These are phyloP conservation scores for Taphrina wiesneri DNA, from an alignment of 1,139 yeast species.

Conservation along the genomic window DNA sequence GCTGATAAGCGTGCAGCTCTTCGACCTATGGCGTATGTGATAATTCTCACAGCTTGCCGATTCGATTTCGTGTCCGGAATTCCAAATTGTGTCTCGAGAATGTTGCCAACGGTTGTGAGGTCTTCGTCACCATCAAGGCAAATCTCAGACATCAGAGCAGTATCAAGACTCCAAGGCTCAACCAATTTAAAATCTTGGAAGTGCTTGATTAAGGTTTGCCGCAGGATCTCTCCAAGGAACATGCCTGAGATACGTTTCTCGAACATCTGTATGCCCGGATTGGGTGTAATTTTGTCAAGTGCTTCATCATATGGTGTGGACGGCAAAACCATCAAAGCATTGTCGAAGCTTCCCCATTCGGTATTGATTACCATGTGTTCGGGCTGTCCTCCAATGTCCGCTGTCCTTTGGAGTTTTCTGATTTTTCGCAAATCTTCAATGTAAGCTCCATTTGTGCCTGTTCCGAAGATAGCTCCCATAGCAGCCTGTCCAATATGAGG, in stretches of 20 bases:
- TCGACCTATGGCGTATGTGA: conserved; percentile 75
- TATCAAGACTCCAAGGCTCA: conserved; percentile 73
- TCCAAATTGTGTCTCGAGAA: conserved; percentile 42
- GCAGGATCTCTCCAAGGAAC: conserved; percentile 86
- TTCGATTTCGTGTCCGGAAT: conserved; percentile 58
- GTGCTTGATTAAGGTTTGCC: conserved; percentile 62
- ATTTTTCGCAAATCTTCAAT: conserved; percentile 71
- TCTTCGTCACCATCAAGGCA: conserved; percentile 78
- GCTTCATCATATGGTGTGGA: conserved; percentile 68
- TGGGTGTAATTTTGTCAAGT: conserved; percentile 73
- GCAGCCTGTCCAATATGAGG: conserved; percentile 68
- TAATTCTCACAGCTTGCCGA: conserved; percentile 65
- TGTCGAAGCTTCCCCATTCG: conserved; percentile 97
- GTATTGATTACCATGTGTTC: conserved; percentile 78
- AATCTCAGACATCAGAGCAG: conserved; percentile 79
- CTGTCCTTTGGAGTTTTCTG: conserved; percentile 56
- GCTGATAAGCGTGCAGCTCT: conserved; percentile 87
- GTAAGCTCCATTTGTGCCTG: conserved; percentile 96
- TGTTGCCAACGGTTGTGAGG: conserved; percentile 60
- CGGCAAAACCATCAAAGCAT: conserved; percentile 69
- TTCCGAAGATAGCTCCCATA: conserved; percentile 88
- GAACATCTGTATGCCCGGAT: conserved; percentile 82
- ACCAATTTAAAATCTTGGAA: conserved; percentile 62
- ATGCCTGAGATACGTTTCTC: conserved; percentile 93
- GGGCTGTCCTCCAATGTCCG: conserved; percentile 47